These are phyloP conservation scores for Hypoxylon sp. DNA, from an alignment of 2,329 filamentous ascomycete species.

Conservation along the genomic window DNA sequence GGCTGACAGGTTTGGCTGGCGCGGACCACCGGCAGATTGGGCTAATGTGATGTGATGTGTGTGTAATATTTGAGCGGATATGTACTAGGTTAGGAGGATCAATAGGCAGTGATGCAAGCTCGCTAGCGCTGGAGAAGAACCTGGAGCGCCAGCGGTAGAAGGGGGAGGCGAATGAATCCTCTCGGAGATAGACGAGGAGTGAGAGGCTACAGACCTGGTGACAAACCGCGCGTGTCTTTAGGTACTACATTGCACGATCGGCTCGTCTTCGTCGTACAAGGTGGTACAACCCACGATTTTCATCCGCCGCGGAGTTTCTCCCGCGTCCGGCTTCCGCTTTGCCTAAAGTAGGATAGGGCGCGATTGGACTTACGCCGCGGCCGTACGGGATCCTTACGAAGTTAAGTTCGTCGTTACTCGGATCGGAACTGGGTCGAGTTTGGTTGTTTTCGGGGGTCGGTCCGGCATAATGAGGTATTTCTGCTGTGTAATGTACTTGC, in stretches of 20 bases:
- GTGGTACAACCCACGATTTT: background rate
- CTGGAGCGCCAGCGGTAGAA: background rate
- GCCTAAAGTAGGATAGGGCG: background rate
- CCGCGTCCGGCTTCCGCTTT: constrained; percentile 11
- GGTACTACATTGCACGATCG: constrained; percentile 5
- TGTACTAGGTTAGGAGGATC: constrained; percentile 1
- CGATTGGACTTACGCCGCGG: background rate
- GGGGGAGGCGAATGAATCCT: constrained; percentile 14
- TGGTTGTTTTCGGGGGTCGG: background rate
- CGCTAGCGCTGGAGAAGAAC: constrained; percentile 4
- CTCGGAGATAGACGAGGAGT: constrained; percentile 12
- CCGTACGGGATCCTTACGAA: background rate
- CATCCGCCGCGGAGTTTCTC: constrained; percentile 8
- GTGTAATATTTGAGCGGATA: background rate
- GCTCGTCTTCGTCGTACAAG: background rate
- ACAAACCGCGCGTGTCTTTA: background rate
- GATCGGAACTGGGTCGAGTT: background rate
- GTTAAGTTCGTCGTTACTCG: constrained; percentile 5
- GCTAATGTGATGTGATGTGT: constrained; percentile 19
- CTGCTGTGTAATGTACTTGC: background rate
- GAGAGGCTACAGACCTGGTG: background rate
- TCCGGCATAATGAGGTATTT: background rate
- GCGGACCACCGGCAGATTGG: background rate
- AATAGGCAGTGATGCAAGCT: constrained; percentile 12
- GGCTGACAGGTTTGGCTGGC: constrained; percentile 1